Base-by-base conservation (phyloP, 2,329 filamentous ascomycete genomes). In the Penicillium sp. region DNA sequence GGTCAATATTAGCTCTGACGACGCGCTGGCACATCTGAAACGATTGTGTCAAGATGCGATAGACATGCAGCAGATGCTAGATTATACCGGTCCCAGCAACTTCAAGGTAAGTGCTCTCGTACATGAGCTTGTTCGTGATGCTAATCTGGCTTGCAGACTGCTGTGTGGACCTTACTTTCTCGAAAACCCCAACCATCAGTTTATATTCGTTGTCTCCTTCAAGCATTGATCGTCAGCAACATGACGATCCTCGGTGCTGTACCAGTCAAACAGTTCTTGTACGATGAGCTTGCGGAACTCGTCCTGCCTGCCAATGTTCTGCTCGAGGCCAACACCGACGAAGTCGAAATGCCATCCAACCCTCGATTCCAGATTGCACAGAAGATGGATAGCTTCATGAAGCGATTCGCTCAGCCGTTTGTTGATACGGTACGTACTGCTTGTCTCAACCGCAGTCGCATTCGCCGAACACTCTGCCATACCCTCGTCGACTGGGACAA, bases 391-490 rank as follows among this genome's bases (percentile, higher is more conserved):
- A 73, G 74, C 2, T 86, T 86, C 61, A 72, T 81, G 37, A 73
- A 78, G 46, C 74, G 78, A 41, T 75, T 76, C 57, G 75, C 69
- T 10, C 76, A 74, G 67, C 83, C 86, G 0, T 96, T 90, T 63
- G 75, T 95, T 14, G 91, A 96, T 57, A 79, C 95, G 13, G 85
- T 93, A 61, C 83, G 90, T 40, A 86, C 88, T 7, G 77, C 93
- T 14, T 95, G 90, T 61, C 88, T 97, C 65, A 99, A 97, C 64
- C 80, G 90, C 44, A 95, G 89, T 64, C 86, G 93, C 2, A 83
- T 95, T 35, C 83, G 93, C n/a, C 82, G 93, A 30, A 90, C 86
- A n/a, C 78, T 99, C 8, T 90, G 85, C 53, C 92, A 97, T 65
- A 81, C 86, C 12, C 82, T 95, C 30, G 75, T 83, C 2, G 87